Evolutionary conservation across 2,329 filamentous ascomycete species (phyloP).

Genomic region (Penicillium sp.): DNA sequence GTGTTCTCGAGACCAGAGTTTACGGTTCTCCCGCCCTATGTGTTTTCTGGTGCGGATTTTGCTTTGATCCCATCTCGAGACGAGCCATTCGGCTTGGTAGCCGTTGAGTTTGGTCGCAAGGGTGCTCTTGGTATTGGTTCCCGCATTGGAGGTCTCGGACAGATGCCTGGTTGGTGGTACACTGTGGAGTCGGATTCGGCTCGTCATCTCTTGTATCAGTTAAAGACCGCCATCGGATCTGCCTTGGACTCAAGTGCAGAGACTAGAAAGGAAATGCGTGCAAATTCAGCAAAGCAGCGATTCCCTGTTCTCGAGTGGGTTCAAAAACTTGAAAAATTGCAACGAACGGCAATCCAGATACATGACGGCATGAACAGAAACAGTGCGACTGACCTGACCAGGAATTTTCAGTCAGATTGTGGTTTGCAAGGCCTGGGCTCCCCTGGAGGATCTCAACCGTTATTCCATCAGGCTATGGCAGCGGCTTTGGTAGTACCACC

Average conservation of each 20-base stretch:
- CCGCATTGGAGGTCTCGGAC: slow-evolving; percentile 64
- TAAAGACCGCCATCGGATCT: slow-evolving; percentile 63
- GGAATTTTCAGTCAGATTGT: no score
- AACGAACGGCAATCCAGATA: slow-evolving; percentile 60
- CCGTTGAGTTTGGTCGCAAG: slow-evolving; percentile 68
- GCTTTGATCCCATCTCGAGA: slow-evolving; percentile 69
- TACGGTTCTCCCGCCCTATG: slow-evolving; percentile 63
- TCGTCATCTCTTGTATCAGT: slow-evolving; percentile 63
- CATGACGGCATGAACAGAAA: slow-evolving; percentile 48
- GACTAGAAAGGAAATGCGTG: slow-evolving; percentile 62
- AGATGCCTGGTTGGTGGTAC: slow-evolving; percentile 72
- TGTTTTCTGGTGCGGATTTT: slow-evolving; percentile 70
- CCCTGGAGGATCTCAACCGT: no score
- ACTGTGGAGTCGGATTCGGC: slow-evolving; percentile 66
- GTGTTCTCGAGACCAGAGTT: slow-evolving; percentile 69
- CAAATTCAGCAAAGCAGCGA: slow-evolving; percentile 63
- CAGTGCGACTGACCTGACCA: slow-evolving; percentile 9
- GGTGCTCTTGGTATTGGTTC: slow-evolving; percentile 68
- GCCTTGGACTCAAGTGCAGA: slow-evolving; percentile 59
- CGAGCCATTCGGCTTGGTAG: slow-evolving; percentile 68
- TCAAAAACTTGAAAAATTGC: slow-evolving; percentile 63
- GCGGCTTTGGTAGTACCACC: no score
- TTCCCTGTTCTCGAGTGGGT: slow-evolving; percentile 69
- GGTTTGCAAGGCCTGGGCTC: no score
- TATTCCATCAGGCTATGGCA: no score